Evolutionary conservation across 1,139 yeast genomes (phyloP).

Genomic region (Hemisphaericaspora xylofermentans): DNA sequence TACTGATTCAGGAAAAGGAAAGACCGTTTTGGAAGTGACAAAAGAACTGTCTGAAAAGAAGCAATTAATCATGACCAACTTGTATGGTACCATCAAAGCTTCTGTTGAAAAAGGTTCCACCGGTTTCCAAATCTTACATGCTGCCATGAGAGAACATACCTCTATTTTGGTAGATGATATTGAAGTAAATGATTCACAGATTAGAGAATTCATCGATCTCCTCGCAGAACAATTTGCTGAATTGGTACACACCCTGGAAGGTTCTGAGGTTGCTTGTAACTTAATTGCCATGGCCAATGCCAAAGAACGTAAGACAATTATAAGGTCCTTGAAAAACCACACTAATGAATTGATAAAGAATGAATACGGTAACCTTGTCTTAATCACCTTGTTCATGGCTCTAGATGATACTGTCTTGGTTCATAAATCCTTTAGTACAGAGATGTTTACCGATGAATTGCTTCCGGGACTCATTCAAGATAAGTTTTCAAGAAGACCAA

Average conservation of each 20-base stretch:
- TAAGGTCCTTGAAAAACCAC: constrained; percentile 73
- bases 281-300: constrained; percentile 83
- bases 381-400: constrained; percentile 76
- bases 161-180: constrained; percentile 58
- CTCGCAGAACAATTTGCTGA: constrained; percentile 90
- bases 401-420: constrained; percentile 92
- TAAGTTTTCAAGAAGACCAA: constrained; percentile 86
- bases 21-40: constrained; percentile 65
- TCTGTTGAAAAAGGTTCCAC: constrained; percentile 95
- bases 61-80: constrained; percentile 70
- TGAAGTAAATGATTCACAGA: constrained; percentile 54
- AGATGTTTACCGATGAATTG: constrained; percentile 52
- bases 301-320: constrained; percentile 82
- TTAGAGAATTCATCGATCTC: constrained; percentile 79
- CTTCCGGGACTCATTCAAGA: constrained; percentile 62
- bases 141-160: constrained; percentile 89
- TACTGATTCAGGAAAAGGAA: constrained; percentile 68
- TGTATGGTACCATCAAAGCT: constrained; percentile 80
- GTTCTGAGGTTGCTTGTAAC: constrained; percentile 83
- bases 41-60: constrained; percentile 79
- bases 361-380: constrained; percentile 82
- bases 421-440: constrained; percentile 66
- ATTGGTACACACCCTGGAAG: constrained; percentile 92
- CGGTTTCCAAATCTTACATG: constrained; percentile 94
- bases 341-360: constrained; percentile 72